These are phyloP conservation scores for Pestalotiopsis fici DNA, from an alignment of 2,329 filamentous ascomycete genomes.

Conservation along the genomic window DNA sequence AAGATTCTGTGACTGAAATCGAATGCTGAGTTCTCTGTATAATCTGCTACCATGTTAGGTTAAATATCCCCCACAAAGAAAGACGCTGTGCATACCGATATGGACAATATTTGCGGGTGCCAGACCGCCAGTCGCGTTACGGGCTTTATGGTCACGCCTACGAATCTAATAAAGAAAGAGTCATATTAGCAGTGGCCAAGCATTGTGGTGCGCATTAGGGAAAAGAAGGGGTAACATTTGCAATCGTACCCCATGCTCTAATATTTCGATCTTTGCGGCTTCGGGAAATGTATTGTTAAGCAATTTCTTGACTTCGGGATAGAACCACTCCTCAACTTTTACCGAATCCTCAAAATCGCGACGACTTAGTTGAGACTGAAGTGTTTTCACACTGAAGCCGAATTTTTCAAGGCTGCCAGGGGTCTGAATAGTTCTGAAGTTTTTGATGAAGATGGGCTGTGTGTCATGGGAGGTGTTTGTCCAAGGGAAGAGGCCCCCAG, in stretches of 20 bases:
- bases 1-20: not conserved
- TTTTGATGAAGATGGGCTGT: not conserved
- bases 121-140: not conserved
- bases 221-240: not conserved
- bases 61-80: not conserved
- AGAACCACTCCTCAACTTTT: not conserved
- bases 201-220: not conserved
- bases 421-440: not conserved
- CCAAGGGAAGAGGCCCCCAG: not conserved
- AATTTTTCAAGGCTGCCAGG: not conserved
- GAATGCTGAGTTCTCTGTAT: not conserved
- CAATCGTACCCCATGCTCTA: not conserved
- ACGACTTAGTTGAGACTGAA: not conserved
- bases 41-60: not conserved
- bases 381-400: not conserved
- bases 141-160: not conserved
- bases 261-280: not conserved
- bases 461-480: not conserved
- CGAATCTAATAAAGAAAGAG: not conserved
- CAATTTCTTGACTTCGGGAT: not conserved
- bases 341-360: not conserved
- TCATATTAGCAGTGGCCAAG: not conserved
- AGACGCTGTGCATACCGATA: not conserved
- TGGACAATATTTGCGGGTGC: not conserved
- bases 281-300: not conserved